Evolutionary conservation across 352 stramenopile species (phyloP), one percentile per base, ranked within the genome.

Genomic region (Pythium monospermum): DNA sequence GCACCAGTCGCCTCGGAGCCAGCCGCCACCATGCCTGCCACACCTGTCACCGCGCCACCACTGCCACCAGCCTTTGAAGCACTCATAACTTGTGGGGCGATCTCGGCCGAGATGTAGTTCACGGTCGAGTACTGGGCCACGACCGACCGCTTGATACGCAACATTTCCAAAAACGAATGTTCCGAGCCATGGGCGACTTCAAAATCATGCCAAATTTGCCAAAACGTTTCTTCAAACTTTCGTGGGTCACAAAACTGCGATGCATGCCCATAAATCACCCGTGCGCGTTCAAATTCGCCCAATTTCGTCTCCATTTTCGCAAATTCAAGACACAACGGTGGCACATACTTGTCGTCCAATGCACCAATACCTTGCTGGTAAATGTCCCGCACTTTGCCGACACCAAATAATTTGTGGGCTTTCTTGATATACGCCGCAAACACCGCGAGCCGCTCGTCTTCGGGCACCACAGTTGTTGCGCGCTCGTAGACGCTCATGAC

Each of bases 131-230:
- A 99, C 51, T 97, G 86, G 35, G 94, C 95, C 53, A 98, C 81
- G 1, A 99, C 96, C 21, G 87, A 96, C 28, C 96, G 87, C 69
- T 99, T 99, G 45, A 99, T 92, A 11, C 96, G 87, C 19, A 99
- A 70, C 96, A 99, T 99, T 59, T 99, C 97, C 18, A 97, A 67
- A 72, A 99, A 99, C 13, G 96, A 99, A 49, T 99, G 96, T 65
- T 99, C 96, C 52, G 80, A 90, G 15, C 97, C 97, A 64, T 99
- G 87, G 10, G 88, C 82, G 11, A 98, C 87, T 59, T 98, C 93
- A 54, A 98, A 98, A 15, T 97, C 89, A 60, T 96, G 79, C 97
- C 97, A 99, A 12, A 87, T 61, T 27, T 87, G 88, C 97, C 97
- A 99, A 63, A 98, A 99, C 25, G 85, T 81, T 3, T 75, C 80